Evolutionary conservation across 2,329 filamentous ascomycete genomes (phyloP).

Genomic region (Cordyceps cateniannulata): DNA sequence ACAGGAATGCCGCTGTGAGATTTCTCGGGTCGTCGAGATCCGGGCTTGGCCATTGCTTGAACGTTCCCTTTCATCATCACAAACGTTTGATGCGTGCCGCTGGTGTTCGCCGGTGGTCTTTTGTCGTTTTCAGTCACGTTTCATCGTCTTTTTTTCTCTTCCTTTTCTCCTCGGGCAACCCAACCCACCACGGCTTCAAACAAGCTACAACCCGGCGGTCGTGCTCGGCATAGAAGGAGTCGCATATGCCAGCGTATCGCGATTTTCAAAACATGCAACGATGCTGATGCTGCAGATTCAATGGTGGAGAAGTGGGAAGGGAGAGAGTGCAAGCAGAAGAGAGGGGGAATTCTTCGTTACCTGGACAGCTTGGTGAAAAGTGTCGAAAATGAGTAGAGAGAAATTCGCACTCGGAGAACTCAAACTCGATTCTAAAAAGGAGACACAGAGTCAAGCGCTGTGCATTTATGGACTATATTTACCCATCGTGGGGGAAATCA

Average conservation of each 20-base stretch:
- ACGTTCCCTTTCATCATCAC: too few species aligned
- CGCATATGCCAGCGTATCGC: not conserved
- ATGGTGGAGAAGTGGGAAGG: not conserved
- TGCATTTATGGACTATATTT: not conserved
- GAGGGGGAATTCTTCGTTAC: not conserved
- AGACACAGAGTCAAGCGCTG: not conserved
- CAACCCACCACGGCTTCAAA: not conserved
- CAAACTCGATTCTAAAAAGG: too few species aligned
- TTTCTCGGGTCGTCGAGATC: not conserved
- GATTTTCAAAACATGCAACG: not conserved
- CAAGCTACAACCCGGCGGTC: not conserved
- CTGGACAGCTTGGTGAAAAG: not conserved
- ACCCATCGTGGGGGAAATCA: not conserved
- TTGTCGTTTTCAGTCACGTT: not conserved
- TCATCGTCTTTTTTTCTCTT: not conserved
- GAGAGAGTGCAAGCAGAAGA: not conserved
- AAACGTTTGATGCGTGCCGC: not conserved
- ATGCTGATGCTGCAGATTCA: not conserved
- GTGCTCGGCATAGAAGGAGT: not conserved
- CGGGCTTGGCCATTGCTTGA: not conserved
- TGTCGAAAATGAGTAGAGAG: not conserved
- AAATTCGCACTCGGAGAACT: not conserved
- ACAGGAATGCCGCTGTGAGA: not conserved
- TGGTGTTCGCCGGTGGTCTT: not conserved
- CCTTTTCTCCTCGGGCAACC: not conserved